These are phyloP conservation scores for Galerina sulciceps DNA, from an alignment of 768 basidiomycete species.

Conservation along the genomic window DNA sequence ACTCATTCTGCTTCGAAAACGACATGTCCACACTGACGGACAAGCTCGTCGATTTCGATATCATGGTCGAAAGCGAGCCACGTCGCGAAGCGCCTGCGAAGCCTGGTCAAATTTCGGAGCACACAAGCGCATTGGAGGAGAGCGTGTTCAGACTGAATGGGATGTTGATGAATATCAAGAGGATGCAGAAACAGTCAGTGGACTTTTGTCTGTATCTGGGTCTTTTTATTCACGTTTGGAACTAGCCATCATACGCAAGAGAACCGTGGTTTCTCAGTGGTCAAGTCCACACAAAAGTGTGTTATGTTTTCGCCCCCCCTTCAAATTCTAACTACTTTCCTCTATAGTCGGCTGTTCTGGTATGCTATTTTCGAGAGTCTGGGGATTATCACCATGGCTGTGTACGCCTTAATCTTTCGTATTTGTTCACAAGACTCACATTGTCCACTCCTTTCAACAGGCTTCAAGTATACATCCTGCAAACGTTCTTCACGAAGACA, in stretches of 20 bases:
- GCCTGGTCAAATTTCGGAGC: slow-evolving; percentile 86
- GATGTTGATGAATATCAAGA: slow-evolving; percentile 86
- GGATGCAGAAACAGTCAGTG: slow-evolving; percentile 91
- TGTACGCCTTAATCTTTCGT: slow-evolving; percentile 56
- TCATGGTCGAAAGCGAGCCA: slow-evolving; percentile 99
- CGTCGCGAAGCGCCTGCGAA: slow-evolving; percentile 88
- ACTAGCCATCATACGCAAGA: slow-evolving; percentile 91
- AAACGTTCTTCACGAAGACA: slow-evolving; percentile 96
- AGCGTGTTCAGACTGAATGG: slow-evolving; percentile 91
- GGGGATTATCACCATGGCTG: slow-evolving; percentile 83
- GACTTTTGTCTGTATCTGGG: background rate
- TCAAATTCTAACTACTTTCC: background rate
- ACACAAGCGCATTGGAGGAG: slow-evolving; percentile 93
- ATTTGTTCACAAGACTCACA: background rate
- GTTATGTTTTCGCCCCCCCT: slow-evolving; percentile 11
- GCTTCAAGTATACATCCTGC: slow-evolving; percentile 88
- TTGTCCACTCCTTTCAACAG: slow-evolving; percentile 39
- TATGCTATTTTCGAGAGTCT: slow-evolving; percentile 84
- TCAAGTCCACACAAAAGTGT: slow-evolving; percentile 88
- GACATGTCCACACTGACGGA: slow-evolving; percentile 94
- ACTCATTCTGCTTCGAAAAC: slow-evolving; percentile 97
- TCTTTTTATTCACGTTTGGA: slow-evolving; percentile 7
- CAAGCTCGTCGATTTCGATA: slow-evolving; percentile 94
- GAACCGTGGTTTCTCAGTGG: slow-evolving; percentile 91
- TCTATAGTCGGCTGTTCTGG: slow-evolving; percentile 87